Evolutionary conservation across 2,329 filamentous ascomycete species (phyloP), one percentile per base, ranked within the genome.

Genomic region (Apiospora phragmitis): DNA sequence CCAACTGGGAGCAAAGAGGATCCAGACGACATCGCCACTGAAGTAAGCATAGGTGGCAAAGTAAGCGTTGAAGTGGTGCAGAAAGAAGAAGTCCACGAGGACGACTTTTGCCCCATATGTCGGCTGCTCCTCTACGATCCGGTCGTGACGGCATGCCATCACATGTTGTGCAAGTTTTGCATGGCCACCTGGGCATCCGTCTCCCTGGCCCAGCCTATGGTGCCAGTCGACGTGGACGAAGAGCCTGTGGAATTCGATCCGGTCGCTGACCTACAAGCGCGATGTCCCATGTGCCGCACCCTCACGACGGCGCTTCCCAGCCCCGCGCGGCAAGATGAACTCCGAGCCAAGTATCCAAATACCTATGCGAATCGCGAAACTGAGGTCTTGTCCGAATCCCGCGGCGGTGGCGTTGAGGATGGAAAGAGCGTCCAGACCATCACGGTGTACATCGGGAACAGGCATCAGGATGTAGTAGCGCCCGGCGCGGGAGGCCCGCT

Each of bases 161-260:
- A 85, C 69, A 77, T 81, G 2, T 77, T 85, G 24, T 86, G 84
- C 76, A 75, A 79, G 62, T 79, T 80, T 6, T 86, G 84, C 76
- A 84, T 85, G 82, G 80, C 81, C 1, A 81, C 82, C 45, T 86
- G 83, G 83, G 82, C 83, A 2, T 81, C 83, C 32, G 77, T 81
- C 0, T 84, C 81, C 1, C 75, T 81, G 5, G 77, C 77, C 3
- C 76, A 78, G 11, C 79, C 81, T 29, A 80, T 84, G 74, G 79
- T 6, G 79, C 83, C 49, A 11, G 78, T 81, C 35, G 75, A 80
- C 71, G 80, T 84, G 49, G 76, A 82, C 71, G 79, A 81, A 65
- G 73, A 77, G 43, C 74, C 72, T 70, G 73, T 73, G 72, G 79
- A 71, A 70, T 78, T 70, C n/a, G 72, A 72, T 59, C 71, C 75